Evolutionary conservation across 164 flowering plant genomes (phyloP).

Genomic region (Nelumbo lutea): DNA sequence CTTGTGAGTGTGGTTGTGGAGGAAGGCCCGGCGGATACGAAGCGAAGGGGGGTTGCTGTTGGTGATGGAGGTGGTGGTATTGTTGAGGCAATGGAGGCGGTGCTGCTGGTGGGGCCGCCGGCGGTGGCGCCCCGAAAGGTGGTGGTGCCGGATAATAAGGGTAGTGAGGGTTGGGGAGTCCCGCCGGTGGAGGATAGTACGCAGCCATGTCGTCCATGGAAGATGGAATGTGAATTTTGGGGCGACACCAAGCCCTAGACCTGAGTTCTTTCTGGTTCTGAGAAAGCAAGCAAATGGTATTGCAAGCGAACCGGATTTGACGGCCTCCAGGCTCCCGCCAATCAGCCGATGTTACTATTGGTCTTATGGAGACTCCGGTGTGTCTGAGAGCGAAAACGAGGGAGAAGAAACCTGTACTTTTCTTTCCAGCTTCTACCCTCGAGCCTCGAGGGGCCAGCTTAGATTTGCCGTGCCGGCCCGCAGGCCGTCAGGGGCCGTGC

Average conservation of each 20-base stretch:
- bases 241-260: neutral
- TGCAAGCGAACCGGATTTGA: too few species aligned
- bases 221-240: neutral
- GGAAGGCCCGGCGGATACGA: conserved; percentile 25
- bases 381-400: too few species aligned
- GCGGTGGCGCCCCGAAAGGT: neutral
- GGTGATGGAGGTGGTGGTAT: conserved; percentile 18
- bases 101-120: conserved; percentile 17
- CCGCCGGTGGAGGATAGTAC: conserved; percentile 26
- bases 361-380: too few species aligned
- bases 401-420: too few species aligned
- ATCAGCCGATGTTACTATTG: too few species aligned
- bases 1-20: conserved; percentile 20
- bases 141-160: conserved; percentile 15
- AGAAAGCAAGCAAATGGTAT: too few species aligned
- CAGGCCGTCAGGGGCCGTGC: too few species aligned
- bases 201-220: conserved; percentile 49
- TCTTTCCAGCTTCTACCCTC: too few species aligned
- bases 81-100: conserved; percentile 13
- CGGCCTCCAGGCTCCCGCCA: too few species aligned
- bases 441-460: too few species aligned
- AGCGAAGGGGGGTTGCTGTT: conserved; percentile 21
- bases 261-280: neutral
- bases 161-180: conserved; percentile 4
- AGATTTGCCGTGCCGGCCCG: too few species aligned